These are phyloP conservation scores for Bruguiera gymnorhiza DNA, from an alignment of 345 rosid genomes.

Conservation along the genomic window DNA sequence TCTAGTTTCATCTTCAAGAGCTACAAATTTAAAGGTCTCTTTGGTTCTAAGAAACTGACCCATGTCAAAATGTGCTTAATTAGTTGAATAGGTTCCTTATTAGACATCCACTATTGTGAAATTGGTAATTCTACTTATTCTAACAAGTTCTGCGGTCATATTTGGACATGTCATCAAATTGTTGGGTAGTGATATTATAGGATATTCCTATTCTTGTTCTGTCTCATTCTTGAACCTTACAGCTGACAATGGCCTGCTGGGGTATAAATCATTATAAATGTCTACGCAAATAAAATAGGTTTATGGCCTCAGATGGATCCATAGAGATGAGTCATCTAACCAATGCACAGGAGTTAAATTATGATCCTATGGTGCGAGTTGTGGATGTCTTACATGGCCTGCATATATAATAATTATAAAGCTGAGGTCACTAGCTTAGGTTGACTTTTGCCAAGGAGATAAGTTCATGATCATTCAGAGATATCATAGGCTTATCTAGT, in stretches of 20 bases:
- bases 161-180: constrained; percentile 1
- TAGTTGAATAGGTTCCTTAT: not conserved
- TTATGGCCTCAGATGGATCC: not conserved
- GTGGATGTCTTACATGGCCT: not conserved
- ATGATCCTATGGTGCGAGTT: not conserved
- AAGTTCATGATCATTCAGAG: not conserved
- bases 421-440: constrained; percentile 4
- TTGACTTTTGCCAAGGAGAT: not conserved
- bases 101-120: constrained; percentile 1
- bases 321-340: not conserved
- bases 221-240: not conserved
- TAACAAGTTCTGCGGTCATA: not conserved
- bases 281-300: not conserved
- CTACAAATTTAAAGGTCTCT: not conserved
- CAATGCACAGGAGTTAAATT: not conserved
- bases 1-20: constrained; percentile 2
- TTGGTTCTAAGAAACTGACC: not conserved
- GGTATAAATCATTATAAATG: not conserved
- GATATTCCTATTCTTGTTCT: not conserved
- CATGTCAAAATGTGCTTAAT: not conserved
- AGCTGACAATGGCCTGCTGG: not conserved
- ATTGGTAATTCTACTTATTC: not conserved
- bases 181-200: not conserved
- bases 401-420: not conserved
- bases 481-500: constrained; percentile 1